Evolutionary conservation across 495 filamentous ascomycete species (phyloP).

Genomic region (Oleoguttula mirabilis): DNA sequence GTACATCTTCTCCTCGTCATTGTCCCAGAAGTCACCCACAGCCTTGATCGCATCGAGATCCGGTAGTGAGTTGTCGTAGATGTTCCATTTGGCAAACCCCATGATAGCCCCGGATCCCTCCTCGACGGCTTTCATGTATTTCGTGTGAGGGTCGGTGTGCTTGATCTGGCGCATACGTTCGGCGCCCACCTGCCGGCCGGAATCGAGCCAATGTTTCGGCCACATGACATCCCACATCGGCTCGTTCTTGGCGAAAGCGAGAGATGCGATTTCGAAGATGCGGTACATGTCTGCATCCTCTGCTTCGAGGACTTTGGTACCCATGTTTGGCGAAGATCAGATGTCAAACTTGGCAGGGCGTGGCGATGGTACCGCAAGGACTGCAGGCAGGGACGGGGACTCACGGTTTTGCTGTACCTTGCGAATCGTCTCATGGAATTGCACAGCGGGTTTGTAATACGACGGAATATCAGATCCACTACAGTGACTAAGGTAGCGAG

Average conservation of each 20-base stretch:
- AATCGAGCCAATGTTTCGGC: constrained; percentile 8
- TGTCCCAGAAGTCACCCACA: constrained; percentile 6
- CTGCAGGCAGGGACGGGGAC: no score
- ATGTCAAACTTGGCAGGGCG: no score
- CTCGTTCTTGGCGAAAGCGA: constrained; percentile 11
- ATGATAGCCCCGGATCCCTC: constrained; percentile 9
- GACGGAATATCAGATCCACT: no score
- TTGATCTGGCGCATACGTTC: constrained; percentile 9
- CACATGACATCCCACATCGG: constrained; percentile 7
- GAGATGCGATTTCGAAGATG: constrained; percentile 13
- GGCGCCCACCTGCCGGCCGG: constrained; percentile 9
- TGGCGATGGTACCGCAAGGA: no score
- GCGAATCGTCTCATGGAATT: no score
- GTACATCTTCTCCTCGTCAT: constrained; percentile 2
- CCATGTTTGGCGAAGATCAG: no score
- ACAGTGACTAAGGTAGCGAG: no score
- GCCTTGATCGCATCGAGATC: neutral
- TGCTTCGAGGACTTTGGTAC: constrained; percentile 3
- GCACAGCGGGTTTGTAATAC: no score
- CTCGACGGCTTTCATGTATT: constrained; percentile 14
- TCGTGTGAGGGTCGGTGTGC: constrained; percentile 3
- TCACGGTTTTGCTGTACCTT: no score
- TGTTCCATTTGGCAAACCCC: constrained; percentile 15
- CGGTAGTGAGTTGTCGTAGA: constrained; percentile 6
- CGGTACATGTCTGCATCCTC: constrained; percentile 16